Evolutionary conservation across 208 protist genomes (phyloP).

Genomic region (Leishmania martiniquensis): DNA sequence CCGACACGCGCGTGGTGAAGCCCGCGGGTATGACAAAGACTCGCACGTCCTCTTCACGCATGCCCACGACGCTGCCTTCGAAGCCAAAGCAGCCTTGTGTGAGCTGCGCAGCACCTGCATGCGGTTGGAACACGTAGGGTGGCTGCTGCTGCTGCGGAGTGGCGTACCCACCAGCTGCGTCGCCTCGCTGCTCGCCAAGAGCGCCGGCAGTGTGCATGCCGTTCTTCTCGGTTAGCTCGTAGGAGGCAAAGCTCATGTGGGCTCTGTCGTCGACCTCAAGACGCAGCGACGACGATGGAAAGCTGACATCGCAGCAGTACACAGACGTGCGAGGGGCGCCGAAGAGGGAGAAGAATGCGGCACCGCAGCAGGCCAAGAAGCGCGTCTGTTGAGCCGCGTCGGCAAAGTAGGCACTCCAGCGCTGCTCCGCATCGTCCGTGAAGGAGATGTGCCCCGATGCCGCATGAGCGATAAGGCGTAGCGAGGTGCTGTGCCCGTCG

Average conservation of each 20-base stretch:
- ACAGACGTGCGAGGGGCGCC: conserved; percentile 47
- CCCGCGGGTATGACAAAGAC: conserved; percentile 51
- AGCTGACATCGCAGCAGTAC: conserved; percentile 54
- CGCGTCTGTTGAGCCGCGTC: conserved; percentile 38
- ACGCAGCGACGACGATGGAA: conserved; percentile 34
- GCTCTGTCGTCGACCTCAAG: conserved; percentile 41
- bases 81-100: conserved; percentile 54
- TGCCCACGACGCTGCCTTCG: conserved; percentile 60
- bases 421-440: conserved; percentile 52
- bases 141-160: background rate
- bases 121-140: conserved; percentile 58
- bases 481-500: conserved; percentile 46
- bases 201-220: conserved; percentile 18
- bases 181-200: conserved; percentile 17
- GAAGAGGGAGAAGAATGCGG: conserved; percentile 63
- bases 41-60: conserved; percentile 55
- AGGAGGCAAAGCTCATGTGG: conserved; percentile 47
- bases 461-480: conserved; percentile 52
- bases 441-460: conserved; percentile 69
- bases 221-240: conserved; percentile 34
- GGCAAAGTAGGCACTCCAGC: conserved; percentile 62
- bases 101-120: conserved; percentile 42
- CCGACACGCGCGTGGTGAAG: conserved; percentile 25
- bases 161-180: conserved; percentile 13
- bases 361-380: conserved; percentile 61